Base-by-base conservation (phyloP, 176 grass and related monocot species). In the Avena eriantha region DNA sequence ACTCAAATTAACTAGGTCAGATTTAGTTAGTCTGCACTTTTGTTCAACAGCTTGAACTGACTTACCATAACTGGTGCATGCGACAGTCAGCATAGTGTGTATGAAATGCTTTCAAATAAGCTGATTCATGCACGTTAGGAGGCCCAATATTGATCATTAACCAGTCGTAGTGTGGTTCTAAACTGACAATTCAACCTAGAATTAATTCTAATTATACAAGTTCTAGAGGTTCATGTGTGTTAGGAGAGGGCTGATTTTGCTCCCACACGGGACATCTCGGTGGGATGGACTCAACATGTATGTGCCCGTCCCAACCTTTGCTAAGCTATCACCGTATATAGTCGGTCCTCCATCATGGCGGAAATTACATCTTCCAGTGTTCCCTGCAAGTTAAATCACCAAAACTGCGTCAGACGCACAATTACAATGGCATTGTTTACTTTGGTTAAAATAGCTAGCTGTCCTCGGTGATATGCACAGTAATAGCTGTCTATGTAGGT, bases 311-410 rank as follows among this genome's bases (percentile, higher is more conserved):
- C 33, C n/a, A 80, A 15, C 7, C 35, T 86, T 58, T 6, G 49
- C 29, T 29, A 45, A 88, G 57, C 31, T 61, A 50, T 87, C 75
- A 91, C 92, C 92, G 85, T 26, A 23, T 60, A 63, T 35, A 87
- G 84, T 23, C 80, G 59, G 69, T 94, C 89, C 53, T 91, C 87
- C 31, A 91, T 81, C 16, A 94, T 51, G 10, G 80, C 77, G 24
- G 74, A 84, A 31, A 77, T 73, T 61, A 91, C 55, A 18, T 91
- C 89, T 87, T 94, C 91, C 78, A 91, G 56, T 31, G 87, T 79
- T 59, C 55, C 92, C 92, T 94, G 84, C 35, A 79, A 86, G 24
- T 61, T 24, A 82, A 78, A 68, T 49, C 7, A 22, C 21, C 23
- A 34, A 69, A 59, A 61, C 53, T 73, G 45, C 21, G 63, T 23